Percentiles rank a stretch among this genome's conserved stretches.
phyloP scores from a whole-genome alignment of 2,329 filamentous ascomycete species.

The Lecanicillium sp. region DNA sequence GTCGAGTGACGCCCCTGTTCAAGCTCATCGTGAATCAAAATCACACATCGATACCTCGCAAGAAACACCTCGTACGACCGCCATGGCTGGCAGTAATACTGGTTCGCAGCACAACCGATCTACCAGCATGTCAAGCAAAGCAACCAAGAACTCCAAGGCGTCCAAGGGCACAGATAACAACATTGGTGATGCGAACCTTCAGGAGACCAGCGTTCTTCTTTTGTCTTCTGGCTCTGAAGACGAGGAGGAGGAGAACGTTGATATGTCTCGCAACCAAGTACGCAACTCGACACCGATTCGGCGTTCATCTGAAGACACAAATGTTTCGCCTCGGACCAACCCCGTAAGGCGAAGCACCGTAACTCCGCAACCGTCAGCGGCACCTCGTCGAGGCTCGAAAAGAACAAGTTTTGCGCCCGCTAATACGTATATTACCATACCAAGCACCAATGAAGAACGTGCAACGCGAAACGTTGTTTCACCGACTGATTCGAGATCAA shows the following conservation, averaged over 20 bases:
- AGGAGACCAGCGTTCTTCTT: constrained; percentile 6
- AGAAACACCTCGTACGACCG: constrained; percentile 1
- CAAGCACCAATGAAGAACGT: constrained; percentile 12
- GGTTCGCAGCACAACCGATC: constrained; percentile 1
- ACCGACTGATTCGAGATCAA: constrained; percentile 14
- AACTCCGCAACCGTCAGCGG: neutral
- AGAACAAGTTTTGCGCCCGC: constrained; percentile 30
- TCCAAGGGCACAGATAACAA: neutral
- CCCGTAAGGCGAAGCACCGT: neutral
- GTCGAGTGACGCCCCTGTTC: neutral
- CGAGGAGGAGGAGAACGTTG: neutral
- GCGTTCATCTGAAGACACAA: neutral
- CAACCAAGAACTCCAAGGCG: constrained; percentile 1
- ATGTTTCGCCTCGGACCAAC: constrained; percentile 1
- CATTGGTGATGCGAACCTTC: neutral
- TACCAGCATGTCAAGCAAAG: constrained; percentile 2
- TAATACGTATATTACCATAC: constrained; percentile 35
- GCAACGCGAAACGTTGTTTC: constrained; percentile 1
- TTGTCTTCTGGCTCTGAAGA: constrained; percentile 6
- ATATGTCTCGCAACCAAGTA: too few relatives aligned
- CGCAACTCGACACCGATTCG: neutral
- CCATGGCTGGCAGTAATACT: constrained; percentile 1
- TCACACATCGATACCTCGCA: neutral
- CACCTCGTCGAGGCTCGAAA: constrained; percentile 25
- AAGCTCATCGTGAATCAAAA: constrained; percentile 8